phyloP scores from a whole-genome alignment of 345 rosid genomes.

The Citrus cavaleriei region DNA sequence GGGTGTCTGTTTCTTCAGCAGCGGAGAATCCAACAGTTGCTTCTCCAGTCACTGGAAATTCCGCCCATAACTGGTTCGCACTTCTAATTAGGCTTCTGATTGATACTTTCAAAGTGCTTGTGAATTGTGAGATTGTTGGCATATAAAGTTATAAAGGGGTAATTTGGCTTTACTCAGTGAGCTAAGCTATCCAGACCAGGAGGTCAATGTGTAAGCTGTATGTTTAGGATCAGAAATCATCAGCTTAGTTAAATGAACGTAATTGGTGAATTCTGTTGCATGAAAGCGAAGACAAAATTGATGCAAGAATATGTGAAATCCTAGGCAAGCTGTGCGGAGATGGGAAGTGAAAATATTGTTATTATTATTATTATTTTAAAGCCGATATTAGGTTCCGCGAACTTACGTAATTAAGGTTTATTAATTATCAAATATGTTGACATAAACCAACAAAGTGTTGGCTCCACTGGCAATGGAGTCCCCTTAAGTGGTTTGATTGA shows the following conservation, averaged over 20 bases:
- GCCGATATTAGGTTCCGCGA: not conserved
- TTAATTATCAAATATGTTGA: not conserved
- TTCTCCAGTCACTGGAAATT: slow-evolving; percentile 15
- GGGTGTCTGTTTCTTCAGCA: slow-evolving; percentile 3
- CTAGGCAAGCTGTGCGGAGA: not conserved
- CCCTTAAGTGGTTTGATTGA: too few species aligned
- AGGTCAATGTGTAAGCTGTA: not conserved
- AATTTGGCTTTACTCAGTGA: not conserved
- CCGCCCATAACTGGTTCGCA: slow-evolving; percentile 14
- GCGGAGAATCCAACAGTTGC: slow-evolving; percentile 26
- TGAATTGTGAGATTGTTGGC: not conserved
- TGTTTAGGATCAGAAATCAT: not conserved
- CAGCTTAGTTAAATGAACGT: not conserved
- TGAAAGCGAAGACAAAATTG: not conserved
- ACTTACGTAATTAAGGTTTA: not conserved
- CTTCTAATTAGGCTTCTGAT: not conserved
- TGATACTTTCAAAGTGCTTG: slow-evolving; percentile 16
- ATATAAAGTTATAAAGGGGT: not conserved
- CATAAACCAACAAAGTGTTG: too few species aligned
- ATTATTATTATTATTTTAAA: too few species aligned
- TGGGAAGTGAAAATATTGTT: not conserved
- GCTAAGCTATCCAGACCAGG: not conserved
- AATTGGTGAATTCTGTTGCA: not conserved
- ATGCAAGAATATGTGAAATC: not conserved
- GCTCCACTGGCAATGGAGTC: too few species aligned